These are phyloP conservation scores for Isochrysis galbana DNA, from an alignment of 78 protist genomes.

Conservation along the genomic window DNA sequence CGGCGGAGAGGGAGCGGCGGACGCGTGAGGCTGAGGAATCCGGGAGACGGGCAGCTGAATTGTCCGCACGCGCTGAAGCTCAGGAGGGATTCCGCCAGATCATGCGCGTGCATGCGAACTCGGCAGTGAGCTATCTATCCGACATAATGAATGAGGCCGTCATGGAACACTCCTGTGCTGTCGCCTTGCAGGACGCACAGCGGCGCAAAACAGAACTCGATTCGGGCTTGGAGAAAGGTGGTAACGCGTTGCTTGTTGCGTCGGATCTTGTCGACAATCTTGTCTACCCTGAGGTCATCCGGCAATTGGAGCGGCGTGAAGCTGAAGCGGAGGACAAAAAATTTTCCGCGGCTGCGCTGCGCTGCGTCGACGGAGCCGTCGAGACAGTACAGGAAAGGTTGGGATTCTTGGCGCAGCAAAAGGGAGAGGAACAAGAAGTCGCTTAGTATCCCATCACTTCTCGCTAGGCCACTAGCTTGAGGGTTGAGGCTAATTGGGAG, in stretches of 20 bases:
- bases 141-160: not conserved
- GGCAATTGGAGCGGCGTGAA: not conserved
- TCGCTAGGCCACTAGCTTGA: too few relatives aligned
- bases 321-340: too few relatives aligned
- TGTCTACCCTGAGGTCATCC: slow-evolving; percentile 58
- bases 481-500: too few relatives aligned
- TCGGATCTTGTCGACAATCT: slow-evolving; percentile 37
- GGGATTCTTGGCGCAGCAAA: too few relatives aligned
- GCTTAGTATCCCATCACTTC: too few relatives aligned
- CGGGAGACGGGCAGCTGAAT: slow-evolving; percentile 50
- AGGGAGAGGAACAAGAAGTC: too few relatives aligned
- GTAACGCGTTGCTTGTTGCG: not conserved
- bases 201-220: not conserved
- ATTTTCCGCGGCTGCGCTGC: too few relatives aligned
- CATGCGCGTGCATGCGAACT: slow-evolving; percentile 3
- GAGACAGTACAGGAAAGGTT: too few relatives aligned
- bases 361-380: too few relatives aligned
- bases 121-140: slow-evolving; percentile 30
- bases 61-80: not conserved
- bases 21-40: slow-evolving; percentile 69
- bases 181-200: slow-evolving; percentile 6
- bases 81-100: slow-evolving; percentile 15
- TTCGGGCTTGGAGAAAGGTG: not conserved
- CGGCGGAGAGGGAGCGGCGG: slow-evolving; percentile 68
- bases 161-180: not conserved